phyloP scores from a whole-genome alignment of 306 rosid genomes.

The Quercus parvula region DNA sequence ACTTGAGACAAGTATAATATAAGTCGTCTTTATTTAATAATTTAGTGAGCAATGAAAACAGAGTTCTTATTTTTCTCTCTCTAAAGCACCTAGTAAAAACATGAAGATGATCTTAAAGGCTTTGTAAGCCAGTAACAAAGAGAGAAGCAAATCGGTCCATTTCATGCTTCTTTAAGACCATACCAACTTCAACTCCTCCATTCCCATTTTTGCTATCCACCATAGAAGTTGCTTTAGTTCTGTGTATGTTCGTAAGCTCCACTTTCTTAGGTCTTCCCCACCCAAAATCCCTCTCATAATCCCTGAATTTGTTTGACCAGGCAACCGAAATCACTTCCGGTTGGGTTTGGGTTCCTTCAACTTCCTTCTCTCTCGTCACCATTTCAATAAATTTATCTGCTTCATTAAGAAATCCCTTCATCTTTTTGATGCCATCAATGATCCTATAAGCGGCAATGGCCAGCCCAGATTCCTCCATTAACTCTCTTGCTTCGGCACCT shows the following conservation, averaged over 20 bases:
- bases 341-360: too few species aligned
- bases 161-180: neutral
- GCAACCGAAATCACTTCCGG: neutral
- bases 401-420: constrained; percentile 18
- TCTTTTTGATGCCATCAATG: neutral
- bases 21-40: too few species aligned
- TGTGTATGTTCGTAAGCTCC: constrained; percentile 18
- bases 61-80: too few species aligned
- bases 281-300: constrained; percentile 36
- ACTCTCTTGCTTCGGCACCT: neutral
- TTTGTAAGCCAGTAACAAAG: constrained; percentile 6
- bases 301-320: constrained; percentile 30
- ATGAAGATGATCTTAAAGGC: neutral
- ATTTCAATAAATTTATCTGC: constrained; percentile 2
- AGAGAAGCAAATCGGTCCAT: constrained; percentile 13
- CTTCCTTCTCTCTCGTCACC: neutral
- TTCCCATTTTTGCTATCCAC: constrained; percentile 24
- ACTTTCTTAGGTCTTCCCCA: constrained; percentile 44
- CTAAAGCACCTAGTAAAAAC: too few species aligned
- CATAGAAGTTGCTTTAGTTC: constrained; percentile 22
- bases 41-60: too few species aligned
- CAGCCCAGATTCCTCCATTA: constrained; percentile 20
- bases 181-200: constrained; percentile 34
- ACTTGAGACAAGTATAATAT: too few species aligned
- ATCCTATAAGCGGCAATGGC: constrained; percentile 5